Conservation (phyloP, 139 green algal genomes). For the Chlamydomonas eustigma region DNA sequence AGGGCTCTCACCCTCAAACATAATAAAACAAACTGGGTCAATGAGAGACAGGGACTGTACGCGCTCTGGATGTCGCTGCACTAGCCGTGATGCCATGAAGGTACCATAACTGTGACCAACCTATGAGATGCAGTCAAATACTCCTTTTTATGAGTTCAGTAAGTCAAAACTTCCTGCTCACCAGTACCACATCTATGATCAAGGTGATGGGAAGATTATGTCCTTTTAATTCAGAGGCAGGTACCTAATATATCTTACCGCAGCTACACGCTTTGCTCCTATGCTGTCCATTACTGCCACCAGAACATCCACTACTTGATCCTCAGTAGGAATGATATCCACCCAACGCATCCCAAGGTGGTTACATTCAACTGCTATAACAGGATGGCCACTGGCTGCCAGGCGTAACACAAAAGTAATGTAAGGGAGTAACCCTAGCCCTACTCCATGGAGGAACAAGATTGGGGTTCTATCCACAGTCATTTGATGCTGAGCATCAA, state of each 20-base stretch:
- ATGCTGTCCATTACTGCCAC: background rate
- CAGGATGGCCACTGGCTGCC: slow-evolving; percentile 16
- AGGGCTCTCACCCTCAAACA: slow-evolving; percentile 8
- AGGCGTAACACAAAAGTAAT: slow-evolving; percentile 31
- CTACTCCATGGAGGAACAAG: slow-evolving; percentile 52
- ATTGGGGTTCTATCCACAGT: slow-evolving; percentile 16
- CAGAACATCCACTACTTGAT: slow-evolving; percentile 16
- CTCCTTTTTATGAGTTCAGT: background rate
- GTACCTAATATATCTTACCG: too few relatives aligned
- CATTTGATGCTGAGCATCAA: too few relatives aligned
- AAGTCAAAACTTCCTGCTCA: too few relatives aligned
- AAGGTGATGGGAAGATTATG: too few relatives aligned
- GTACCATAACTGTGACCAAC: slow-evolving; percentile 49
- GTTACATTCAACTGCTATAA: slow-evolving; percentile 36
- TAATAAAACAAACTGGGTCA: slow-evolving; percentile 45
- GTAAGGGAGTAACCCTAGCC: slow-evolving; percentile 45
- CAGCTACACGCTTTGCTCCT: too few relatives aligned
- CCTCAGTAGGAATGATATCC: background rate
- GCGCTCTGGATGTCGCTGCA: slow-evolving; percentile 15
- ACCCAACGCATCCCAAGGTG: slow-evolving; percentile 39
- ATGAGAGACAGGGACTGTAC: slow-evolving; percentile 42
- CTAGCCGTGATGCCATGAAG: slow-evolving; percentile 43
- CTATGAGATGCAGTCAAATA: background rate
- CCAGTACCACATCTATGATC: too few relatives aligned
- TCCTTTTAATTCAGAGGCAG: too few relatives aligned